phyloP scores from a whole-genome alignment of 2,329 filamentous ascomycete species.

The Aspergillus oerlinghausenensis region DNA sequence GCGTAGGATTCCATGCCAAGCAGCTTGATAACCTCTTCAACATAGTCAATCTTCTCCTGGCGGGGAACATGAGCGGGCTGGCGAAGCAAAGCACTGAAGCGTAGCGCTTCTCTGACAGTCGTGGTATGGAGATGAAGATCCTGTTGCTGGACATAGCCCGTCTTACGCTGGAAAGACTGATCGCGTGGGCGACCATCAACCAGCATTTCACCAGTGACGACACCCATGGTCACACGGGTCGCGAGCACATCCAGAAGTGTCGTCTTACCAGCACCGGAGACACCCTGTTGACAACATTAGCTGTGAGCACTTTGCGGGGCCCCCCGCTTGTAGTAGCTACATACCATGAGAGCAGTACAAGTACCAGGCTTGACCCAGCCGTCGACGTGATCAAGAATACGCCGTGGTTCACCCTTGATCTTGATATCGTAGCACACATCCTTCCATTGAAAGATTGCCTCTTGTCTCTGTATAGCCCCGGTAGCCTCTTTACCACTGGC shows the following conservation, averaged over 20 bases:
- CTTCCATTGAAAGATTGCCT: slow-evolving; percentile 79
- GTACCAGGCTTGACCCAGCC: slow-evolving; percentile 94
- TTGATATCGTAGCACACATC: slow-evolving; percentile 77
- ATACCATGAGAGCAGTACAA: slow-evolving; percentile 76
- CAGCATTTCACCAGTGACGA: slow-evolving; percentile 83
- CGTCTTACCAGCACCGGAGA: slow-evolving; percentile 90
- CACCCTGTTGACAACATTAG: slow-evolving; percentile 48
- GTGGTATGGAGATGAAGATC: slow-evolving; percentile 81
- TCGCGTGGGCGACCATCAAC: slow-evolving; percentile 71
- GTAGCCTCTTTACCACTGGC: slow-evolving; percentile 19
- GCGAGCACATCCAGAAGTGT: slow-evolving; percentile 84
- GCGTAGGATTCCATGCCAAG: slow-evolving; percentile 88
- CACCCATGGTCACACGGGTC: slow-evolving; percentile 80
- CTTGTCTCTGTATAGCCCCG: slow-evolving; percentile 57
- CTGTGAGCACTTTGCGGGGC: not conserved
- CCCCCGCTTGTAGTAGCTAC: slow-evolving; percentile 14
- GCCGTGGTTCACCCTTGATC: slow-evolving; percentile 70
- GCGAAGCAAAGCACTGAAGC: slow-evolving; percentile 79
- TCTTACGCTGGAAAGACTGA: slow-evolving; percentile 82
- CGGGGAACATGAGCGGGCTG: slow-evolving; percentile 71
- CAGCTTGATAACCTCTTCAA: slow-evolving; percentile 84
- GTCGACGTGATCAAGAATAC: slow-evolving; percentile 79
- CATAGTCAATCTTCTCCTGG: slow-evolving; percentile 78
- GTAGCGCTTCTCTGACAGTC: slow-evolving; percentile 82
- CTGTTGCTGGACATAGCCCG: slow-evolving; percentile 88